Conservation (phyloP, 768 basidiomycete species). For the Candolleomyces eurysporus region DNA sequence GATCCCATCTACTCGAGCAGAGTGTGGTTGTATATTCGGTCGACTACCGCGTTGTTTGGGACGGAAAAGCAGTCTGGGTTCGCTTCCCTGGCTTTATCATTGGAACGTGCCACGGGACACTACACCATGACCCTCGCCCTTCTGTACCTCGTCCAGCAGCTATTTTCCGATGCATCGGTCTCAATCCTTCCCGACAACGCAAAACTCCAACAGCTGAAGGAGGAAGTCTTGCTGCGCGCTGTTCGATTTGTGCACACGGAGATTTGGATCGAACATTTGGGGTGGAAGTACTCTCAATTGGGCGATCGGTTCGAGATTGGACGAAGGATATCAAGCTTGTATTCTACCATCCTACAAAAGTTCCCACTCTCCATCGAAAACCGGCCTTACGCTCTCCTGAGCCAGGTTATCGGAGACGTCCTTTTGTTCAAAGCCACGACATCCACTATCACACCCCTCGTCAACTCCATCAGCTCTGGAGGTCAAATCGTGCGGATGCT, state of each 20-base stretch:
- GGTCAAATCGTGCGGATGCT: slow-evolving; percentile 57
- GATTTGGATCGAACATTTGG: slow-evolving; percentile 82
- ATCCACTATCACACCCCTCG: slow-evolving; percentile 78
- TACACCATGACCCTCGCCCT: slow-evolving; percentile 84
- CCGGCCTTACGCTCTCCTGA: slow-evolving; percentile 58
- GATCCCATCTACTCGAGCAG: slow-evolving; percentile 74
- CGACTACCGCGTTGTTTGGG: slow-evolving; percentile 75
- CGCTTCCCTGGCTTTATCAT: slow-evolving; percentile 63
- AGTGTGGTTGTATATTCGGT: slow-evolving; percentile 87
- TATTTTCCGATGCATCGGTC: slow-evolving; percentile 70
- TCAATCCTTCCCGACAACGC: slow-evolving; percentile 56
- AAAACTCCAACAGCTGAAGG: slow-evolving; percentile 70
- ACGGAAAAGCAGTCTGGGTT: slow-evolving; percentile 53
- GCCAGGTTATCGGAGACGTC: slow-evolving; percentile 64
- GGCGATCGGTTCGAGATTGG: slow-evolving; percentile 86
- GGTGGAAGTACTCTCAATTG: slow-evolving; percentile 84
- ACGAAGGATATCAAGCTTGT: slow-evolving; percentile 61
- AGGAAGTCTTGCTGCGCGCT: slow-evolving; percentile 80
- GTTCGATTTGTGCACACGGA: slow-evolving; percentile 78
- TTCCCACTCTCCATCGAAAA: slow-evolving; percentile 18
- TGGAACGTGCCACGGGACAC: slow-evolving; percentile 67
- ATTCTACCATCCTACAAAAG: slow-evolving; percentile 56
- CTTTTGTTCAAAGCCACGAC: slow-evolving; percentile 75
- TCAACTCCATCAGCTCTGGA: slow-evolving; percentile 66
- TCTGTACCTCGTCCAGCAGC: slow-evolving; percentile 69